Evolutionary conservation across 768 basidiomycete genomes (phyloP), one percentile per base, ranked within the genome.

Genomic region (Boletellus emodensis): DNA sequence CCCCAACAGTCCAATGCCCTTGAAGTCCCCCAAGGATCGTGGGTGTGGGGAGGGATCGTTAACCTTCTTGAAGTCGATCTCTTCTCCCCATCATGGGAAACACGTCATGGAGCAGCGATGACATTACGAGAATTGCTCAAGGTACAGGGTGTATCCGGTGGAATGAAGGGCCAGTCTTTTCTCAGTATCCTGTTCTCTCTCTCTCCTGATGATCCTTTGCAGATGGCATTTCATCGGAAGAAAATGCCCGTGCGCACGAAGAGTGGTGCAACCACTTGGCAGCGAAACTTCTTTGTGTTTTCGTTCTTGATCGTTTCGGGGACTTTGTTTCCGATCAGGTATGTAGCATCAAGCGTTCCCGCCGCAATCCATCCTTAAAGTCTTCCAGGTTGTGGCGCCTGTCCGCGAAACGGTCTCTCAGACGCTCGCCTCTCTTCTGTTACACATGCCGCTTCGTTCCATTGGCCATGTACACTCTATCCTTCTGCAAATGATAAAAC

Each of bases 321-420:
- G 96, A 99, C 69, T 99, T 94, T 63, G 84, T 96, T 33, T 90
- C 93, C 0, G 96, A 99, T 64, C 94, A 94, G 73, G 79, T 78
- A 37, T 33, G 71, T 55, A 10, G 42, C 34, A 30, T 18, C 18
- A 20, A 14, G 33, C 7, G 40, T 40, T 40, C 6, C 40, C 47
- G 17, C 44, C 18, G 1, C 11, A 38, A n/a, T 15, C 1, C n/a
- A 36, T 48, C 13, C 53, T 53, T 20, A 61, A 3, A 9, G 11
- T 18, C 13, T n/a, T 35, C 14, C 40, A 82, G 77, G 94, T 97
- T 37, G 83, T 98, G 11, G 96, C 96, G 11, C 96, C 96, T 37
- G 95, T 99, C 8, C 83, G 96, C 49, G 96, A 99, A 67, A 94
- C 90, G 0, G 92, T 93, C 8, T 92, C 92, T 11, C 95, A 98